Evolutionary conservation across 2,329 filamentous ascomycete species (phyloP), one percentile per base, ranked within the genome.

Genomic region (Verticillium dahliae): DNA sequence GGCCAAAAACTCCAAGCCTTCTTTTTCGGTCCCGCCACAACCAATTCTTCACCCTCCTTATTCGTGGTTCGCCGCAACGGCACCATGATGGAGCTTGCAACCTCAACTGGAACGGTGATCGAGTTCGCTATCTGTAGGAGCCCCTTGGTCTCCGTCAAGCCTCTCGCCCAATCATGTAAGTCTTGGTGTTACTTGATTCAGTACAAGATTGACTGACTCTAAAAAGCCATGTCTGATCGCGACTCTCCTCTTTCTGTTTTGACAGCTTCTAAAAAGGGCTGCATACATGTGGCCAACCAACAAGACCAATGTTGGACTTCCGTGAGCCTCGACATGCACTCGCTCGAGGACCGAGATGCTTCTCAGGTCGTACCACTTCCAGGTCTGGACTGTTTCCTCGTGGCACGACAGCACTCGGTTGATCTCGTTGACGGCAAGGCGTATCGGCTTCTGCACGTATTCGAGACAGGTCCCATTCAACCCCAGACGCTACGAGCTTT

Each of bases 51-150:
- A 1, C 79, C 80, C 1, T 76, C 79, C 11, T 72, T 92, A 1
- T 70, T 91, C 9, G 70, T 91, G 7, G 80, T 92, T 6, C 85
- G 84, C 39, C 81, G 84, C 15, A 86, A 89, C 60, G 90, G 90
- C 0, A 78, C 80, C 3, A 75, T 92, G 69, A 81, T 80, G 0
- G 86, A 90, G 67, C 72, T 89, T 11, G 77, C 79, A 57, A 73
- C 83, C 15, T 80, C 79, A 15, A 75, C 72, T 34, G 76, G 75
- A 27, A 72, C 77, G 55, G 70, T 74, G 4, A 73, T 69, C 31
- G 78, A 80, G 34, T 78, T 80, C 61, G 68, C 71, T 15, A 78
- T 88, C 38, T 85, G 82, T 68, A 79, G 78, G 34, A 82, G 78
- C 59, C 76, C 81, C 1, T 71, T 89, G 9, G 74, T 81, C 33